Evolutionary conservation across 2,329 filamentous ascomycete species (phyloP).

Genomic region (Ophiosphaerella korrae): DNA sequence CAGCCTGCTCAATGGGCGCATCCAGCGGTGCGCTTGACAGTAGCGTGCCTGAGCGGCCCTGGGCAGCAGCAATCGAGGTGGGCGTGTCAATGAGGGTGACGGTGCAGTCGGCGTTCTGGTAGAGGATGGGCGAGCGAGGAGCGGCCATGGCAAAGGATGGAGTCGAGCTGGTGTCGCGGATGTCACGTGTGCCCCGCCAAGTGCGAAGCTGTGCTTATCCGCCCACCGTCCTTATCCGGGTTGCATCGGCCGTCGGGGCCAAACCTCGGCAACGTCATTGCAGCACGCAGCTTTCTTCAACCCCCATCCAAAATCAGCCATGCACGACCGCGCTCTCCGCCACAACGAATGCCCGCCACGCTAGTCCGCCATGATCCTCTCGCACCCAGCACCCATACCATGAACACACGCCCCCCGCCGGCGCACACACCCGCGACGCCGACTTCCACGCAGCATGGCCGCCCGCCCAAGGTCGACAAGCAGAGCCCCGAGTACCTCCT

Average conservation of each 20-base stretch:
- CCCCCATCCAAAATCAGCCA: not conserved
- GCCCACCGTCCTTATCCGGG: not conserved
- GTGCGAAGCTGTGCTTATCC: no score
- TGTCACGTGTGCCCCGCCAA: no score
- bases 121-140: slow-evolving; percentile 52
- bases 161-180: not conserved
- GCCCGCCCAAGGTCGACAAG: slow-evolving; percentile 62
- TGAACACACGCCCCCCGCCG: slow-evolving; percentile 40
- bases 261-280: no score
- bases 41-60: slow-evolving; percentile 56
- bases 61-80: slow-evolving; percentile 69
- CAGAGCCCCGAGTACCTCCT: slow-evolving; percentile 82
- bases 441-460: slow-evolving; percentile 10
- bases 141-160: not conserved
- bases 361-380: slow-evolving; percentile 45
- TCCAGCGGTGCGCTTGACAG: slow-evolving; percentile 54
- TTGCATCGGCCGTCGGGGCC: not conserved
- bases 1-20: slow-evolving; percentile 54
- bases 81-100: slow-evolving; percentile 72
- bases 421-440: slow-evolving; percentile 18
- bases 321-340: slow-evolving; percentile 1
- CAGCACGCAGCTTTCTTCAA: no score
- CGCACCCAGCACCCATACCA: slow-evolving; percentile 38
- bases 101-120: slow-evolving; percentile 56
- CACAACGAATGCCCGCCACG: slow-evolving; percentile 46